Conservation (phyloP, 352 stramenopile species). For the Globisporangium ultimum region DNA sequence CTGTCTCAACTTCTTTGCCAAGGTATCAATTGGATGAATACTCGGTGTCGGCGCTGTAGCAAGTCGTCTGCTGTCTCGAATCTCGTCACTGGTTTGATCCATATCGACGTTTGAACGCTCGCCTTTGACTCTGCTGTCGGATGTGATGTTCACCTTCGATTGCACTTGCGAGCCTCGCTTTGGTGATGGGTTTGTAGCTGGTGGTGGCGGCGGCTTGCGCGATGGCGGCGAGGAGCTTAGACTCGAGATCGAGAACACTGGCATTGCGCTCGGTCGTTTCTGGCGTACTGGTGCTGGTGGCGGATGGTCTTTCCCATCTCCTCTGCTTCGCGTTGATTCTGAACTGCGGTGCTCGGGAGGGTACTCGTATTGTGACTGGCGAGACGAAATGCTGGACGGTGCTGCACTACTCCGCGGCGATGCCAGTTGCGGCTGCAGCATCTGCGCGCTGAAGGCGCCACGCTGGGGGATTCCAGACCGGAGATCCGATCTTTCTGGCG, state of each 20-base stretch:
- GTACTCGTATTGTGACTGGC: conserved; percentile 12
- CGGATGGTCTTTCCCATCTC: no score
- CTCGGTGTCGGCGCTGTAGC: conserved; percentile 10
- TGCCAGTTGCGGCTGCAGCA: conserved; percentile 19
- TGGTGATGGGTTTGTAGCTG: not conserved
- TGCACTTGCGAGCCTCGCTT: no score
- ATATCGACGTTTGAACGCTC: not conserved
- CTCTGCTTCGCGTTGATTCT: not conserved
- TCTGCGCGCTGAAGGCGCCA: conserved; percentile 36
- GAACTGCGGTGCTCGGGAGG: not conserved
- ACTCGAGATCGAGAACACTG: not conserved
- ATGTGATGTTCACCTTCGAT: not conserved
- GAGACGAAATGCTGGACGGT: conserved; percentile 3
- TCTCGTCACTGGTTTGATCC: not conserved
- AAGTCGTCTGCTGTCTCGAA: not conserved
- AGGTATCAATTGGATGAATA: conserved; percentile 52
- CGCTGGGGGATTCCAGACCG: conserved; percentile 19
- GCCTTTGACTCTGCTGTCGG: not conserved
- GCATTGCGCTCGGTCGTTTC: not conserved
- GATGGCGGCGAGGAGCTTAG: not conserved
- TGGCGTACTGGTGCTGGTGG: not conserved
- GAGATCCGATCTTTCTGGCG: conserved; percentile 5
- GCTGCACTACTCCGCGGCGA: not conserved
- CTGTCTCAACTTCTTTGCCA: conserved; percentile 71
- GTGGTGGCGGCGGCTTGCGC: conserved; percentile 9